These are phyloP conservation scores for Dactylorhiza incarnata DNA, from an alignment of 106 monocot genomes.

Conservation along the genomic window DNA sequence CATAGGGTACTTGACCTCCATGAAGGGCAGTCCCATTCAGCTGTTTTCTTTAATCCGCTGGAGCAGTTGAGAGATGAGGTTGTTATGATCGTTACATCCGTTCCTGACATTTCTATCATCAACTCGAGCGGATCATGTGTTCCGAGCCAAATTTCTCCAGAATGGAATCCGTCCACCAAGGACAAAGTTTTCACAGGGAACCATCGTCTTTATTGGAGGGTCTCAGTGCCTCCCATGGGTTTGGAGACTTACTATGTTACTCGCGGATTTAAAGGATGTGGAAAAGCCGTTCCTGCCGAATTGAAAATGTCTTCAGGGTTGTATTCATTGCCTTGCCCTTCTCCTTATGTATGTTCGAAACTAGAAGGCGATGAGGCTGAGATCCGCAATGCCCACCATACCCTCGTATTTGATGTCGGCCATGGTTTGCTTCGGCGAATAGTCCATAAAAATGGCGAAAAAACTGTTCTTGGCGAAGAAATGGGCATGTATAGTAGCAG, in stretches of 20 bases:
- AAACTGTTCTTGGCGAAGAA: constrained; percentile 63
- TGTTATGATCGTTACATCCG: constrained; percentile 66
- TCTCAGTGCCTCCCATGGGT: constrained; percentile 87
- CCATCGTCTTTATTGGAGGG: constrained; percentile 91
- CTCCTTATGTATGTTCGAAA: constrained; percentile 74
- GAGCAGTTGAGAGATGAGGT: constrained; percentile 87
- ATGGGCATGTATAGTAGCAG: constrained; percentile 71
- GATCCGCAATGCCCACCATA: constrained; percentile 43
- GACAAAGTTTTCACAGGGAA: constrained; percentile 36
- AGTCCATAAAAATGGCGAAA: constrained; percentile 35
- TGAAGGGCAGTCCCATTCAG: constrained; percentile 32
- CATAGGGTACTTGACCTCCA: constrained; percentile 50
- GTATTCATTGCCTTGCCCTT: constrained; percentile 40
- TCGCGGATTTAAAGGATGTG: constrained; percentile 44
- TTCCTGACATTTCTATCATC: constrained; percentile 58
- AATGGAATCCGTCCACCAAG: constrained; percentile 46
- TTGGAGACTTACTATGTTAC: constrained; percentile 78
- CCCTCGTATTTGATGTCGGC: constrained; percentile 56
- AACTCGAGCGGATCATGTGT: constrained; percentile 65
- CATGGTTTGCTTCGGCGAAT: constrained; percentile 61
- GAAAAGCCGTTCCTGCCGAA: constrained; percentile 50
- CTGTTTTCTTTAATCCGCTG: constrained; percentile 73
- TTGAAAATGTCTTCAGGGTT: constrained; percentile 35
- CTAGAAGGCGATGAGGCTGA: constrained; percentile 36
- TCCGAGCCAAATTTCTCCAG: constrained; percentile 78